phyloP scores from a whole-genome alignment of 495 filamentous ascomycete species.

The Aspergillus wentii region DNA sequence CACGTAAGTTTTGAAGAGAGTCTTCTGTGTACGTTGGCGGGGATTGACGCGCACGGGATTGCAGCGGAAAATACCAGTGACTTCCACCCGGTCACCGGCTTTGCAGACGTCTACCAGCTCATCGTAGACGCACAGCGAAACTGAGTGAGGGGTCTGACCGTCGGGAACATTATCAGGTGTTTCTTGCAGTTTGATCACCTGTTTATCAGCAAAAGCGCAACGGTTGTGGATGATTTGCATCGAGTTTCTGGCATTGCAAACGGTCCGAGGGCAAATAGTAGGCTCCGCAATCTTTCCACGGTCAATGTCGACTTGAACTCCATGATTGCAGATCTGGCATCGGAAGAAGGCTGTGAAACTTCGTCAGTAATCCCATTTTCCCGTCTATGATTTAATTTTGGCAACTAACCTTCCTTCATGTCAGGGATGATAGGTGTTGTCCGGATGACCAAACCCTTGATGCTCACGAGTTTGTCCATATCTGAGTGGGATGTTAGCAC shows the following conservation, averaged over 20 bases:
- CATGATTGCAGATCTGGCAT: slow-evolving; percentile 88
- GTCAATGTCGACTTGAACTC: slow-evolving; percentile 84
- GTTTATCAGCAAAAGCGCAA: slow-evolving; percentile 91
- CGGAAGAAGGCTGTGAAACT: slow-evolving; percentile 71
- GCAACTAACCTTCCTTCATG: slow-evolving; percentile 73
- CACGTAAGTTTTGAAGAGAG: slow-evolving; percentile 95
- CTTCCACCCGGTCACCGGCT: slow-evolving; percentile 91
- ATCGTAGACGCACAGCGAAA: slow-evolving; percentile 93
- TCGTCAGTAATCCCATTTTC: slow-evolving; percentile 1
- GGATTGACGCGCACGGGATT: slow-evolving; percentile 95
- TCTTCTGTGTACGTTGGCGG: slow-evolving; percentile 85
- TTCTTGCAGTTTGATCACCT: slow-evolving; percentile 98
- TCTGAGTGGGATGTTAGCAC: slow-evolving; percentile 43
- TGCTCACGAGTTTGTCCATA: slow-evolving; percentile 92
- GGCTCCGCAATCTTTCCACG: slow-evolving; percentile 95
- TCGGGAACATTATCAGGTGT: slow-evolving; percentile 92
- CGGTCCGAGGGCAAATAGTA: slow-evolving; percentile 78
- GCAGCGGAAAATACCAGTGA: slow-evolving; percentile 94
- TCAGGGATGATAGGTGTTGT: slow-evolving; percentile 95
- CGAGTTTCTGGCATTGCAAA: slow-evolving; percentile 81
- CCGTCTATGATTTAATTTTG: background rate
- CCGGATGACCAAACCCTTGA: slow-evolving; percentile 96
- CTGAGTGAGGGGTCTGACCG: slow-evolving; percentile 94
- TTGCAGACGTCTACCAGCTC: slow-evolving; percentile 97
- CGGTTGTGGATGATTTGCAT: slow-evolving; percentile 99